Base-by-base conservation (phyloP, 2,329 filamentous ascomycete genomes). In the Sporothrix protearum region DNA sequence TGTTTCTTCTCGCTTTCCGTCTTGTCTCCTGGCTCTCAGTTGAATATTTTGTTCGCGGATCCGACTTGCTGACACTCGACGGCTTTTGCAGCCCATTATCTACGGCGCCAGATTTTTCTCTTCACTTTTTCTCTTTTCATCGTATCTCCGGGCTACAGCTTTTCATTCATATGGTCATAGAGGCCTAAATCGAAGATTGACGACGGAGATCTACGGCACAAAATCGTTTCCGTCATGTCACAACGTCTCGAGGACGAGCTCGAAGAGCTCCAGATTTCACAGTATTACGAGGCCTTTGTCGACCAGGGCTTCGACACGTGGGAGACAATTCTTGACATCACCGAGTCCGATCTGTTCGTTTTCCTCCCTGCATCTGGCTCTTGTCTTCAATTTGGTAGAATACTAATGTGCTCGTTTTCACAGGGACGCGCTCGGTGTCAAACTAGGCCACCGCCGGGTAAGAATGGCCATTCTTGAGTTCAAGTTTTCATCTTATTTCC, bases 231-330 rank as follows among this genome's bases (percentile, higher is more conserved):
- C 22, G 69, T 36, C 74, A 91, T 91, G 88, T 88, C 85, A 85
- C 82, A 81, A 75, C 86, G 88, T 80, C 83, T 96, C 77, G 87
- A 85, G 75, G 81, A 85, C 49, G 86, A 90, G 75, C 89, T 95
- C 79, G 86, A 87, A 81, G 91, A 92, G 84, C 85, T 95, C 84
- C 92, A 92, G 78, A 85, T 96, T 80, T 84, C 88, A 81, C 91
- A 94, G 81, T 95, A 96, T 82, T 86, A 92, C 73, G 85, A 90
- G 75, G 82, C 84, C 71, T 92, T 96, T 76, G 79, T 92, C 57
- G 88, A 92, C 69, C 92, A 95, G 80, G 92, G 92, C 2, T 96
- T 96, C 79, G 92, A 96, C 79, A 89, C 89, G 12, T 95, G 92
- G 92, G 91, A 93, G 45, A 94, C 90, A 0, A 89, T 95, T 71